Conservation (phyloP, 1,284 basidiomycete genomes). For the Ganoderma multipileum region DNA sequence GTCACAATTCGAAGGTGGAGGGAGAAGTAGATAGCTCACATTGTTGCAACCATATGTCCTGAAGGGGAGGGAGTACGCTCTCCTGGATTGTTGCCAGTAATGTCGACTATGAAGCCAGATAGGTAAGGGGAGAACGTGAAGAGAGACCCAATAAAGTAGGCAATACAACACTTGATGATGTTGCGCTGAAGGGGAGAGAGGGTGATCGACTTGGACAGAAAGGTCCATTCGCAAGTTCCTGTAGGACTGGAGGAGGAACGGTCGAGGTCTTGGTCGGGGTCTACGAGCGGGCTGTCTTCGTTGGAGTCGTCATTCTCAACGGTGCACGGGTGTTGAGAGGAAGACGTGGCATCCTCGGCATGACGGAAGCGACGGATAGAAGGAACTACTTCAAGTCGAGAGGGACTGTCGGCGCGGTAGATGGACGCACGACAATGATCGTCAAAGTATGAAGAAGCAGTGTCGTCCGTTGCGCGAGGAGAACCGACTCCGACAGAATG, state of each 20-base stretch:
- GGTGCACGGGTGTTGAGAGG: background rate
- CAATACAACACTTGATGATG: conserved; percentile 90
- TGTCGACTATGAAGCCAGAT: conserved; percentile 67
- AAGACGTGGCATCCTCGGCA: background rate
- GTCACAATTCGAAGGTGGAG: background rate
- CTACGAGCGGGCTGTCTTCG: conserved; percentile 9
- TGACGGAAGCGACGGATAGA: background rate
- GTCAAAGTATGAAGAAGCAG: conserved; percentile 20
- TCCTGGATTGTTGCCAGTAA: conserved; percentile 72
- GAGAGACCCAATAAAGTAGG: conserved; percentile 89
- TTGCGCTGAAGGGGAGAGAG: conserved; percentile 46
- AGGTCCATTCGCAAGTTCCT: conserved; percentile 10
- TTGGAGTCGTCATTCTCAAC: background rate
- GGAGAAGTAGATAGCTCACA: conserved; percentile 35
- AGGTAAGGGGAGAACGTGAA: conserved; percentile 89
- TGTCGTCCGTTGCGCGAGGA: conserved; percentile 12
- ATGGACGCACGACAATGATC: conserved; percentile 7
- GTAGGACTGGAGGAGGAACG: background rate
- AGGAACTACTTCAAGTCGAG: background rate
- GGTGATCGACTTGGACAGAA: conserved; percentile 19
- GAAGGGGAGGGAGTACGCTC: conserved; percentile 67
- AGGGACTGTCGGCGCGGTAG: conserved; percentile 2
- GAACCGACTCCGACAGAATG: conserved; percentile 22
- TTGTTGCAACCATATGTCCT: conserved; percentile 92
- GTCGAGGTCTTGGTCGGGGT: background rate